Evolutionary conservation across 2,329 filamentous ascomycete species (phyloP).

Genomic region (Sclerotinia trifoliorum): DNA sequence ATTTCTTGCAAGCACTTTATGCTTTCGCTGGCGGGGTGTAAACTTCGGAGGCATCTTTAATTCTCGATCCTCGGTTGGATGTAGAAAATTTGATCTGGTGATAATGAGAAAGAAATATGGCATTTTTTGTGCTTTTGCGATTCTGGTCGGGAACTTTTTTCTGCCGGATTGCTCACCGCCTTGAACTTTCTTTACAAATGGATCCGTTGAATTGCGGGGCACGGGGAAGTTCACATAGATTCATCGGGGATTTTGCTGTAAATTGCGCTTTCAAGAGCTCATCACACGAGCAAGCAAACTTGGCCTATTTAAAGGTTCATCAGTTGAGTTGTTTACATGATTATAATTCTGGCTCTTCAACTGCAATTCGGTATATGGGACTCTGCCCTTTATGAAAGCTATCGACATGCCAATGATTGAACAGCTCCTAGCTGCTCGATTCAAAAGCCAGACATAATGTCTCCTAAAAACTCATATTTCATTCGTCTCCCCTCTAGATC

Average conservation of each 20-base stretch:
- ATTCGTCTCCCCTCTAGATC: neutral
- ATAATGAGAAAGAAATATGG: neutral
- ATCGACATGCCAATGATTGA: no score
- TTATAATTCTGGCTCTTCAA: no score
- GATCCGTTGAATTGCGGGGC: neutral
- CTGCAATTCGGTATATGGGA: no score
- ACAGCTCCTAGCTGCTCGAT: no score
- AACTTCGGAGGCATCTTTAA: conserved; percentile 45
- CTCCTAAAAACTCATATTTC: neutral
- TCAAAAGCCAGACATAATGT: no score
- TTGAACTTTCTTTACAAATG: neutral
- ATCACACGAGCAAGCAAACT: no score
- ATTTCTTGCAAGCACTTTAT: conserved; percentile 65
- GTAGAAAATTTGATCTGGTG: neutral
- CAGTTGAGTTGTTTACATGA: no score
- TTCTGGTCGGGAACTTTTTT: conserved; percentile 23
- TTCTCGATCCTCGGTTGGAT: neutral
- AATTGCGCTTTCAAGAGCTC: no score
- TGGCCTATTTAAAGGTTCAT: no score
- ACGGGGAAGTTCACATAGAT: neutral
- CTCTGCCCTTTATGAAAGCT: no score
- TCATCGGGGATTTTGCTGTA: neutral
- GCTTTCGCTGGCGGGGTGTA: conserved; percentile 64
- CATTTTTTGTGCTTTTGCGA: neutral
- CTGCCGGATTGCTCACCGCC: conserved; percentile 13